A percentile compares a stretch with the other conserved stretches of the same genome.
These are phyloP conservation scores for Fusarium foetens DNA, from an alignment of 2,329 filamentous ascomycete species.

Conservation along the genomic window DNA sequence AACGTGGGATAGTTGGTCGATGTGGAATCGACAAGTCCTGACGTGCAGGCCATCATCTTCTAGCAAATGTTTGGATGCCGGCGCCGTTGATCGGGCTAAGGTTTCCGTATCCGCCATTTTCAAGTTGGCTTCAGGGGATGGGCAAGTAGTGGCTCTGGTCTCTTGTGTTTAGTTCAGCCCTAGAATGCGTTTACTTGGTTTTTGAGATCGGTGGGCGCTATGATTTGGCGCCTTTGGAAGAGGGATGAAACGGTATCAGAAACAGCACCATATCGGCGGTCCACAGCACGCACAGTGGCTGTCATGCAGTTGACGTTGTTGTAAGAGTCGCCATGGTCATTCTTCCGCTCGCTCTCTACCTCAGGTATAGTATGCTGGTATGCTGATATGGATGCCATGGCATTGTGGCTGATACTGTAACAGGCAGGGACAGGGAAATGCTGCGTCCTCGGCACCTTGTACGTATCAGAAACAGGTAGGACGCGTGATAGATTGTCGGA, in stretches of 20 bases:
- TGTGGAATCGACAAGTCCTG: conserved; percentile 39
- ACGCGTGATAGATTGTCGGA: conserved; percentile 22
- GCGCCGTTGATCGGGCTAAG: conserved; percentile 38
- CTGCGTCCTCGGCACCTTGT: not conserved
- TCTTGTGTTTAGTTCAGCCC: conserved; percentile 39
- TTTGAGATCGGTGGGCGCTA: conserved; percentile 38
- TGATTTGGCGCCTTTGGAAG: conserved; percentile 33
- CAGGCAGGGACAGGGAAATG: not conserved
- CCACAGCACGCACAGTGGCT: conserved; percentile 25
- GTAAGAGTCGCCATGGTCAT: not conserved
- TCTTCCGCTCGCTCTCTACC: not conserved
- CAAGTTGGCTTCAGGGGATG: conserved; percentile 36
- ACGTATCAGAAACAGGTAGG: not conserved
- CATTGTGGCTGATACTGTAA: conserved; percentile 28
- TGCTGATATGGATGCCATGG: not conserved
- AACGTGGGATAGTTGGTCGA: conserved; percentile 24
- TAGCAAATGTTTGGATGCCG: conserved; percentile 29
- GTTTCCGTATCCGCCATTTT: conserved; percentile 32
- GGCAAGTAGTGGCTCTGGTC: conserved; percentile 14
- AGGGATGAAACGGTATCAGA: conserved; percentile 33
- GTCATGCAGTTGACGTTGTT: not conserved
- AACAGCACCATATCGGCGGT: conserved; percentile 12
- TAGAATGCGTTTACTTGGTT: conserved; percentile 39
- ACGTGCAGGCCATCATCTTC: conserved; percentile 40
- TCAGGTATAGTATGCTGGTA: not conserved